Evolutionary conservation across 441 rosid species (phyloP).

Genomic region (Cnidoscolus chayamansa): DNA sequence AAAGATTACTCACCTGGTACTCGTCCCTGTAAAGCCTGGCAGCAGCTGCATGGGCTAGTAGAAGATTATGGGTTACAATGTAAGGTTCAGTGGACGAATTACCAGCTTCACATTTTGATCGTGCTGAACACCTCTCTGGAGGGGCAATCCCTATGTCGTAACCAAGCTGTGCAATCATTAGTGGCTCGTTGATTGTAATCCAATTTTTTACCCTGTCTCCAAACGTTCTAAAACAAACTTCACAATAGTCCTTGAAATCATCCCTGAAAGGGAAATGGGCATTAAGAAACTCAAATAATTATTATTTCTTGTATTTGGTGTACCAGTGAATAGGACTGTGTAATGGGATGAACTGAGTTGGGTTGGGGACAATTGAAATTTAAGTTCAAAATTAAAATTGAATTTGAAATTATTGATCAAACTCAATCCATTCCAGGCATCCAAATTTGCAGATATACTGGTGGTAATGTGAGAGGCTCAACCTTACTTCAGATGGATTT

Average conservation of each 20-base stretch:
- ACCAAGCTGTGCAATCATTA: slow-evolving; percentile 2
- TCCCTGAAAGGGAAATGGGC: slow-evolving; percentile 13
- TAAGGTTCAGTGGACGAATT: slow-evolving; percentile 22
- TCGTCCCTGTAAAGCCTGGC: slow-evolving; percentile 17
- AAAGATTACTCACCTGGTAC: slow-evolving; percentile 21
- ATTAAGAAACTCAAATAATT: neutral
- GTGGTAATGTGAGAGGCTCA: too few species aligned
- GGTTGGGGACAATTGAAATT: too few species aligned
- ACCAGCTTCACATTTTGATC: slow-evolving; percentile 10
- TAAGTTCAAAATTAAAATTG: too few species aligned
- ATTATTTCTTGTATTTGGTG: neutral
- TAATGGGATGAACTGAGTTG: too few species aligned
- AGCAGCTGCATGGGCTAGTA: slow-evolving; percentile 17
- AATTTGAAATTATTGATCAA: too few species aligned
- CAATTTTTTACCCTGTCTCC: slow-evolving; percentile 26
- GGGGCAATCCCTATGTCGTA: slow-evolving; percentile 13
- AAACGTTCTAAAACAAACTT: slow-evolving; percentile 19
- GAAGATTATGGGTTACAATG: slow-evolving; percentile 22
- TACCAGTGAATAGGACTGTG: too few species aligned
- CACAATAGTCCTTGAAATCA: slow-evolving; percentile 20
- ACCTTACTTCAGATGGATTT: too few species aligned
- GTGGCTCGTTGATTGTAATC: slow-evolving; percentile 25
- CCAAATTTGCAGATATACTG: too few species aligned
- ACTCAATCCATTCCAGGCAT: too few species aligned
- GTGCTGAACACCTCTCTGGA: slow-evolving; percentile 16